Base-by-base conservation (phyloP, 176 grass and related monocot genomes). In the Secale cereale region DNA sequence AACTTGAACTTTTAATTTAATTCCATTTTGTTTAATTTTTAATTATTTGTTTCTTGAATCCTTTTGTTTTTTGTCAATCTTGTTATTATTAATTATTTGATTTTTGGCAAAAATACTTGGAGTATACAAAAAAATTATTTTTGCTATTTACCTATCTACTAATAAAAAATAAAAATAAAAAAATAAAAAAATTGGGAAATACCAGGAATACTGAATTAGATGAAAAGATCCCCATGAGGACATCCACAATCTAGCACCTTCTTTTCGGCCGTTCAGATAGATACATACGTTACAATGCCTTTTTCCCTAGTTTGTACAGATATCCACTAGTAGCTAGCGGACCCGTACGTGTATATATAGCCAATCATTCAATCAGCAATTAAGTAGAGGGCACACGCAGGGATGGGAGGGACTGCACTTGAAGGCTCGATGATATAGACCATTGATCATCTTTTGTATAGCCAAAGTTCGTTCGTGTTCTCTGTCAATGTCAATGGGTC, bases 401-500 rank as follows among this genome's bases (percentile, higher is more conserved):
- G 76, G 79, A 86, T 90, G 88, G 84, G 83, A 59, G 26, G 79
- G 59, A 90, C 74, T 83, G 33, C 74, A 79, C 56, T 90, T 83
- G 79, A 54, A 32, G 57, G 79, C 88, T 90, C n/a, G 52, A 57
- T 37, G 36, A 86, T n/a, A 35, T 70, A 74, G 50, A 70, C 37
- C 28, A 16, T 69, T 70, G 17, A 68, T 57, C 70, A 37, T 80
- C 65, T 79, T 31, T 61, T n/a, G n/a, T 27, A 27, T 65, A 59
- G 74, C 41, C 17, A 83, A 36, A 57, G 84, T 68, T 57, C 54
- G 54, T 57, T 31, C 26, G 10, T 82, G 25, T 82, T 90, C 37
- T 82, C 63, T 71, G 26, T 77, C 52, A 3, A 81, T 30, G 17
- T 63, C 77, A 29, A 76, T 77, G 10, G 36, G 32, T 72, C 28